A percentile compares a stretch with the other conserved stretches of the same genome.
phyloP scores from a whole-genome alignment of 768 basidiomycete genomes.

The Boletellus sp. region DNA sequence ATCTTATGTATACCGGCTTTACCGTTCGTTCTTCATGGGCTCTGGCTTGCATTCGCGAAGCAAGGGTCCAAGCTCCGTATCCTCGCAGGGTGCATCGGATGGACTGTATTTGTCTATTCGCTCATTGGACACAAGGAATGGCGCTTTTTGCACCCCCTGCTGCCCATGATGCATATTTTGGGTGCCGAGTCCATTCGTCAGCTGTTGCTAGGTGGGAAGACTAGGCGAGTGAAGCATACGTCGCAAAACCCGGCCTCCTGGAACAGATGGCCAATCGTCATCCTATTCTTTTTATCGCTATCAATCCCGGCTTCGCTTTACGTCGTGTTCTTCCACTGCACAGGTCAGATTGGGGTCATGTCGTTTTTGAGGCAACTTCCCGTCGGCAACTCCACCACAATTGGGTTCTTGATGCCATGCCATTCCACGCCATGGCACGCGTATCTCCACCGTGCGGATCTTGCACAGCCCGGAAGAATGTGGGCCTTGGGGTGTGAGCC shows the following conservation, averaged over 20 bases:
- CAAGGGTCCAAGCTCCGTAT: constrained; percentile 31
- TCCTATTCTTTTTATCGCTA: constrained; percentile 42
- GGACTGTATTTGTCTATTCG: constrained; percentile 72
- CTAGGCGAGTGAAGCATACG: neutral
- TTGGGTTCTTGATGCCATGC: constrained; percentile 93
- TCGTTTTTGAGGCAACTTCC: constrained; percentile 60
- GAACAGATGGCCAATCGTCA: constrained; percentile 28
- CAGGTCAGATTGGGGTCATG: constrained; percentile 75
- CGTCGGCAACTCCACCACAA: constrained; percentile 44
- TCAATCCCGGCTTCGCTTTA: constrained; percentile 65
- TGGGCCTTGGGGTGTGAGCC: constrained; percentile 96
- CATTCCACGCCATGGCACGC: constrained; percentile 94
- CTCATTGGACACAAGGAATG: constrained; percentile 93
- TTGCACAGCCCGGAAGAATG: constrained; percentile 49
- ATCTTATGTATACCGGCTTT: constrained; percentile 70
- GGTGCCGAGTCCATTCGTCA: constrained; percentile 70
- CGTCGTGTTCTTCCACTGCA: constrained; percentile 69
- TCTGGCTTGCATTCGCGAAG: constrained; percentile 35
- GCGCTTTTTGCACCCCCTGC: constrained; percentile 90
- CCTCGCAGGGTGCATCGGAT: constrained; percentile 50
- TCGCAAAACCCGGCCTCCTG: constrained; percentile 9
- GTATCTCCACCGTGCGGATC: constrained; percentile 70
- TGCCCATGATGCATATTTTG: constrained; percentile 80
- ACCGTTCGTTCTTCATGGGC: constrained; percentile 68
- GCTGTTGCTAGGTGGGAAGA: constrained; percentile 24